phyloP scores from a whole-genome alignment of 2,329 filamentous ascomycete genomes.

The Salinomyces thailandicus region DNA sequence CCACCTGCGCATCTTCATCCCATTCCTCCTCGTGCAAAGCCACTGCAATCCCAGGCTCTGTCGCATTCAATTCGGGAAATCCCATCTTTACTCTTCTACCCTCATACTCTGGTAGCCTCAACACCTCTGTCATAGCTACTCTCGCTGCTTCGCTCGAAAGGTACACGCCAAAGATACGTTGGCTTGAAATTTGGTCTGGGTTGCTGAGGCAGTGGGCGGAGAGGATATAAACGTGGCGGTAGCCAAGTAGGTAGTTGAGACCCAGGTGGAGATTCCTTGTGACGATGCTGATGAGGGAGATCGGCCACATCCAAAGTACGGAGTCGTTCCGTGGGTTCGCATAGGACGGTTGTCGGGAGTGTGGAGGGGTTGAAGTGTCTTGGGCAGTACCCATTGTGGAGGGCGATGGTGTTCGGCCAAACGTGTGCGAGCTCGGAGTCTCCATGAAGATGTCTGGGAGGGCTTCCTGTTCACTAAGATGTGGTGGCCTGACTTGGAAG shows the following conservation, averaged over 20 bases:
- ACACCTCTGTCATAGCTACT: background rate
- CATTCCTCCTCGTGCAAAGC: background rate
- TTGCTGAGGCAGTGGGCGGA: background rate
- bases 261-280: background rate
- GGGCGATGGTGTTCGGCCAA: too few species aligned
- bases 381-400: too few species aligned
- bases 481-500: too few species aligned
- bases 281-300: background rate
- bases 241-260: background rate
- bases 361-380: background rate
- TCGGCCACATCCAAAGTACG: too few species aligned
- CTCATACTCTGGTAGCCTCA: background rate
- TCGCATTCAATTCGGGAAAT: background rate
- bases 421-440: too few species aligned
- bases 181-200: background rate
- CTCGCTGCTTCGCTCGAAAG: background rate
- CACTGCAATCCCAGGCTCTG: background rate
- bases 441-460: too few species aligned
- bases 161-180: background rate
- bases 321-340: background rate
- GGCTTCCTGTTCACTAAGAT: too few species aligned
- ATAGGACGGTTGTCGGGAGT: background rate
- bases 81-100: background rate
- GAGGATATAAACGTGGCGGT: background rate
- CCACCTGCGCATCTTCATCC: background rate